Conservation (phyloP, 805 yeast genomes). For the Yarrowia sp. region DNA sequence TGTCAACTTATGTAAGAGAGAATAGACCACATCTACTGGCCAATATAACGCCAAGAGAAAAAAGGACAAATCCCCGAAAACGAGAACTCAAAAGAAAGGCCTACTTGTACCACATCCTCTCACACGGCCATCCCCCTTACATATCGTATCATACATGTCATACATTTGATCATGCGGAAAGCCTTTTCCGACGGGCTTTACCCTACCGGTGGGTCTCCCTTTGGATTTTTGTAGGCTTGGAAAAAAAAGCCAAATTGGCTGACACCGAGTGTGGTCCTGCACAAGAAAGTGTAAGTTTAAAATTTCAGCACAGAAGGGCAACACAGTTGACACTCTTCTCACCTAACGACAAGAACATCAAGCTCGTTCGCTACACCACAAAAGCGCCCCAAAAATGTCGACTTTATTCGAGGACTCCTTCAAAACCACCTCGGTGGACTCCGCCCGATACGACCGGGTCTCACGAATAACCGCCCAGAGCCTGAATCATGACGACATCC, state of each 20-base stretch:
- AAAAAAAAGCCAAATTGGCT: neutral
- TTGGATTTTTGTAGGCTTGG: neutral
- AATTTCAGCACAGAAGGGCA: slow-evolving; percentile 23
- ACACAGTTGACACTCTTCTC: no score
- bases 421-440: slow-evolving; percentile 80
- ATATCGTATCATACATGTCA: slow-evolving; percentile 18
- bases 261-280: slow-evolving; percentile 6
- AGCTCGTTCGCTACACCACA: neutral
- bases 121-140: slow-evolving; percentile 15
- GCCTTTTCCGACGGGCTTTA: slow-evolving; percentile 2
- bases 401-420: slow-evolving; percentile 92
- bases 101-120: neutral
- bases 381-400: slow-evolving; percentile 54
- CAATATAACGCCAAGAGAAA: no score
- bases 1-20: no score
- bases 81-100: no score
- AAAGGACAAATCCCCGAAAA: no score
- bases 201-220: slow-evolving; percentile 9
- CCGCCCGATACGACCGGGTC: slow-evolving; percentile 91
- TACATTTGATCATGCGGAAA: slow-evolving; percentile 3
- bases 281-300: slow-evolving; percentile 33
- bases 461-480: slow-evolving; percentile 88
- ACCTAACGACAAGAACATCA: neutral
- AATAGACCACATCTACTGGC: no score
- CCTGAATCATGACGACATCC: slow-evolving; percentile 78